Evolutionary conservation across 2,329 filamentous ascomycete genomes (phyloP).

Genomic region (Coniella vitis): DNA sequence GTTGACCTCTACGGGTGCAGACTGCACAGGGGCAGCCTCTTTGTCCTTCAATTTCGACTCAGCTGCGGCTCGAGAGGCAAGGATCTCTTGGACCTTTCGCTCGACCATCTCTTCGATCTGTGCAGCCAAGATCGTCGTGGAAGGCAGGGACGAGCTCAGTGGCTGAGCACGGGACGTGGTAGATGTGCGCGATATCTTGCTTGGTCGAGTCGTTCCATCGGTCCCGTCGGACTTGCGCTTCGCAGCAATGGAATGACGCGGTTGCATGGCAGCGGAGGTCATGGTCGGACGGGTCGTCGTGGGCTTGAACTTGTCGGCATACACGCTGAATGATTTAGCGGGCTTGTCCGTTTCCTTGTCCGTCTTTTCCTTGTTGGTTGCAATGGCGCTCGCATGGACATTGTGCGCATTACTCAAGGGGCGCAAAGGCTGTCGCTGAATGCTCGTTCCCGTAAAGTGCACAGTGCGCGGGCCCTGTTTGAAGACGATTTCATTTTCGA

Average conservation of each 20-base stretch:
- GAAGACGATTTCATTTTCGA: conserved; percentile 91
- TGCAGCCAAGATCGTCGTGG: conserved; percentile 54
- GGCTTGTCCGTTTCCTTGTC: conserved; percentile 59
- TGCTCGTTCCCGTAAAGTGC: conserved; percentile 32
- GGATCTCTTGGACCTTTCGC: conserved; percentile 81
- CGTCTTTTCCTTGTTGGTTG: conserved; percentile 36
- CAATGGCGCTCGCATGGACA: conserved; percentile 54
- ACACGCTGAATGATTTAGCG: conserved; percentile 79
- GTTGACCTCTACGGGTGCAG: conserved; percentile 45
- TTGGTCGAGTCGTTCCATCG: conserved; percentile 33
- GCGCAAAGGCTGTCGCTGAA: conserved; percentile 68
- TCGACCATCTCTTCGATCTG: conserved; percentile 89
- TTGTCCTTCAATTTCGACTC: conserved; percentile 28
- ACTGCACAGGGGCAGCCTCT: conserved; percentile 21
- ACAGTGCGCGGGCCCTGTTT: conserved; percentile 61
- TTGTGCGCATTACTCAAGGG: conserved; percentile 72
- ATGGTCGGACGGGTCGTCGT: conserved; percentile 30
- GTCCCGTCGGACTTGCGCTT: conserved; percentile 34
- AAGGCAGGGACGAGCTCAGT: conserved; percentile 21
- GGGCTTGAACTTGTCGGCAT: conserved; percentile 62
- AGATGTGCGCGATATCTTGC: conserved; percentile 39
- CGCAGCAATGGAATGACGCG: conserved; percentile 5
- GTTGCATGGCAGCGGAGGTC: conserved; percentile 11
- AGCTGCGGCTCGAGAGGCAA: conserved; percentile 63
- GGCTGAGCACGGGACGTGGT: conserved; percentile 20